Base-by-base conservation (phyloP, 2,329 filamentous ascomycete genomes). In the Exophiala mesophila region DNA sequence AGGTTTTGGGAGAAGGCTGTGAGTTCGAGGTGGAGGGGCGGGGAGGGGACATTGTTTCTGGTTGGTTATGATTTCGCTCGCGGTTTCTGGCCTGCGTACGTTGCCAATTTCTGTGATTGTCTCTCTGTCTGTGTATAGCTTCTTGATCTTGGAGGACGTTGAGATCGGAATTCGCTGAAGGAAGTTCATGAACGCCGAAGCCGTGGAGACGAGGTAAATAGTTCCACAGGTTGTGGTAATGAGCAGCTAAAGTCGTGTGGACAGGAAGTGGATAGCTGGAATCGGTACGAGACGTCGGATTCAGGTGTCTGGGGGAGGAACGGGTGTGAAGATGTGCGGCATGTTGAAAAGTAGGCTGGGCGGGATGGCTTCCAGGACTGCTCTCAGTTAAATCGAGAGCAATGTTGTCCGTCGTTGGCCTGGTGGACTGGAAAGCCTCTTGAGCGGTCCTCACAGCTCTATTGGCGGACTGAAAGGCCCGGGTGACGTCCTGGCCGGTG, bases 311-410 rank as follows among this genome's bases (percentile, higher is more conserved):
- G 23, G 7, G 7, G 12, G 6, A 12, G 7, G 23, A 12, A 6
- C 23, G 18, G 36, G 54, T 52, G 36, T 53, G 47, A 26, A 52
- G 53, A 31, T 56, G 53, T 13, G 49, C 44, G 33, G 50, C 53
- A 15, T 44, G 43, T 16, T 47, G 45, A 41, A 51, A 56, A 17
- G 34, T 39, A 32, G 43, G 44, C 37, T 48, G 44, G 4, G 39
- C 34, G 6, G 46, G 29, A 23, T 36, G 30, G 15, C 46, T 39
- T 12, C 45, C 43, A n/a, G 49, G 34, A 19, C 32, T 43, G 17
- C 19, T 36, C 8, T 30, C 35, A 3, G 53, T 55, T 16, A 54
- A 43, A 35, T 55, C 51, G 5, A 50, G 47, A 3, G 40, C 29
- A 6, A 32, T 36, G 10, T 33, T 39, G 21, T 43, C 31, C 20